These are phyloP conservation scores for Staphylotrichum tortipilum DNA, from an alignment of 495 filamentous ascomycete species.

Conservation along the genomic window DNA sequence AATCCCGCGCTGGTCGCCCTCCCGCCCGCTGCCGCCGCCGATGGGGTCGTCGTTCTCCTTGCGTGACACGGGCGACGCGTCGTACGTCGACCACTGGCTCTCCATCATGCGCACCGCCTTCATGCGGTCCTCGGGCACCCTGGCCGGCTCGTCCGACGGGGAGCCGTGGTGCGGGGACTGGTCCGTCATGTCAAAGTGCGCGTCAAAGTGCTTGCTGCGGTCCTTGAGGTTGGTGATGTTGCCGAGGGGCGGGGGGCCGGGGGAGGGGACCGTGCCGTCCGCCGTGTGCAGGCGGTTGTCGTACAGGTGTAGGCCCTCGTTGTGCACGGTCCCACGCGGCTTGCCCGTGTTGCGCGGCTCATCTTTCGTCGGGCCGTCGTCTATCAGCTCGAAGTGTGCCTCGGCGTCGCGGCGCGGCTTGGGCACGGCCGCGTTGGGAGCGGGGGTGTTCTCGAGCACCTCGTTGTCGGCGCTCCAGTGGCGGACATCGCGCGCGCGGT, in stretches of 20 bases:
- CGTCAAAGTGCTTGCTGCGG: slow-evolving; percentile 62
- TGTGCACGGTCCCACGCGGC: slow-evolving; percentile 42
- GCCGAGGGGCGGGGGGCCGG: slow-evolving; percentile 36
- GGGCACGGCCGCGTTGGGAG: slow-evolving; percentile 42
- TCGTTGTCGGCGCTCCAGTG: slow-evolving; percentile 69
- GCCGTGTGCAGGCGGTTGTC: slow-evolving; percentile 62
- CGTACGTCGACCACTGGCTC: slow-evolving; percentile 54
- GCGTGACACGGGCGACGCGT: slow-evolving; percentile 48
- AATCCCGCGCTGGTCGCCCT: slow-evolving; percentile 39
- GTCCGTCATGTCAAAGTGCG: slow-evolving; percentile 63
- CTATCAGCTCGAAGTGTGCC: slow-evolving; percentile 55
- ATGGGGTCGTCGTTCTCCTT: slow-evolving; percentile 37
- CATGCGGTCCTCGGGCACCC: slow-evolving; percentile 42
- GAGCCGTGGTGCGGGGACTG: slow-evolving; percentile 39
- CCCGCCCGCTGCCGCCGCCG: slow-evolving; percentile 23
- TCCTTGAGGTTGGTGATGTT: slow-evolving; percentile 58
- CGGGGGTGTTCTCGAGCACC: slow-evolving; percentile 49
- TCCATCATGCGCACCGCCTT: slow-evolving; percentile 62
- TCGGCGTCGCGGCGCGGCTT: slow-evolving; percentile 72
- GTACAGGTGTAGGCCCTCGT: slow-evolving; percentile 65
- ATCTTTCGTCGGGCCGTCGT: slow-evolving; percentile 15
- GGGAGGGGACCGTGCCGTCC: slow-evolving; percentile 29
- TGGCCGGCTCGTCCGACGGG: slow-evolving; percentile 12
- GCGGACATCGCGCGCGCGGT: slow-evolving; percentile 45
- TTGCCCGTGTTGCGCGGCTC: slow-evolving; percentile 48